These are phyloP conservation scores for Solanum infundibuliforme DNA, from an alignment of 257 asterid species.

Conservation along the genomic window DNA sequence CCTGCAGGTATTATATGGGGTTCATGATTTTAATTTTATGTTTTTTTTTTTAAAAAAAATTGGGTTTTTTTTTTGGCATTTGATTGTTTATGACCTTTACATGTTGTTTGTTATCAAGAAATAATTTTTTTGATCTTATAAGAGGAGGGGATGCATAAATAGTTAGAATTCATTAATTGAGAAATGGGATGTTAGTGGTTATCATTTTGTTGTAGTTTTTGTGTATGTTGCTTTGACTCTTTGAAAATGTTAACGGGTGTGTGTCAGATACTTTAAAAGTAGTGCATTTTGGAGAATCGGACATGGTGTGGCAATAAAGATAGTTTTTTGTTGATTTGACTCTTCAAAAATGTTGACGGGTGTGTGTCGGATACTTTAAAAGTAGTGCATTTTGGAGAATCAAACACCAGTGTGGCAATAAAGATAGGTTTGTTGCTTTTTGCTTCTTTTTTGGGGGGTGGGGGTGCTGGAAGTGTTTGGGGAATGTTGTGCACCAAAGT, in stretches of 20 bases:
- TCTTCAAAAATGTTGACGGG: not conserved
- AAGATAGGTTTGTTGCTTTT: not conserved
- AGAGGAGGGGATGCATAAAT: not conserved
- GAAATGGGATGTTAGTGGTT: not conserved
- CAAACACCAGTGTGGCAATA: not conserved
- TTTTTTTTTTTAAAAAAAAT: not conserved
- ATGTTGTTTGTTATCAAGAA: not conserved
- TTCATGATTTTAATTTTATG: not conserved
- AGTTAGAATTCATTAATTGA: not conserved
- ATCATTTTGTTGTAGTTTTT: not conserved
- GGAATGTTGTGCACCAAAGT: not conserved
- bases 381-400: not conserved
- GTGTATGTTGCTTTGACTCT: not conserved
- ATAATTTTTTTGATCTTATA: not conserved
- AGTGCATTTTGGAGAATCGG: not conserved
- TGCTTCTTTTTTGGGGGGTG: not conserved
- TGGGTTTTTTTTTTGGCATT: not conserved
- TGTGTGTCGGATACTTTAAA: not conserved
- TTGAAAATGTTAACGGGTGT: not conserved
- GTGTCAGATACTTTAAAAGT: not conserved
- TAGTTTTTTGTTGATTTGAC: not conserved
- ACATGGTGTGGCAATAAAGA: not conserved
- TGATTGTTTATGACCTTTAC: not conserved
- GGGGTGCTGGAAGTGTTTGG: not conserved
- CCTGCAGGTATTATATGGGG: slow-evolving; percentile 1